Percentiles rank a stretch among this genome's conserved stretches.
Evolutionary conservation across 257 asterid genomes (phyloP).

Genomic region (Galeopsis tetrahit): DNA sequence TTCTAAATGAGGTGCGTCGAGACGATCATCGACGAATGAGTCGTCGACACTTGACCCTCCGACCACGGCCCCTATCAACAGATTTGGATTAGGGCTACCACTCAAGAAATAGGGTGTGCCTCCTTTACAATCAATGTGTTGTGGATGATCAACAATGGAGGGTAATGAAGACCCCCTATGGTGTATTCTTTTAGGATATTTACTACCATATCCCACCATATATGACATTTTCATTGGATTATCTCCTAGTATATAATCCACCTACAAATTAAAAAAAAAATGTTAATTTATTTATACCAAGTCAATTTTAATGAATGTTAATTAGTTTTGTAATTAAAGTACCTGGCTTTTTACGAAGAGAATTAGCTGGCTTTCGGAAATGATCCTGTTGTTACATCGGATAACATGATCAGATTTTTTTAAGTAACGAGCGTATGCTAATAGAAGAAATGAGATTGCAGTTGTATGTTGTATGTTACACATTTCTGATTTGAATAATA

Average conservation of each 20-base stretch:
- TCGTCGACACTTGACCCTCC: slow-evolving; percentile 48
- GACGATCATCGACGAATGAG: slow-evolving; percentile 38
- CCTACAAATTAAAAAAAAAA: slow-evolving; percentile 34
- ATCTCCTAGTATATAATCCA: slow-evolving; percentile 52
- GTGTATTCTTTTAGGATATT: slow-evolving; percentile 51
- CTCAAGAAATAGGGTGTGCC: slow-evolving; percentile 48
- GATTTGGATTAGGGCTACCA: slow-evolving; percentile 42
- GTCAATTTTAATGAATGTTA: background rate
- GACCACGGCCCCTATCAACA: slow-evolving; percentile 48
- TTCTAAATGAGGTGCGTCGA: slow-evolving; percentile 41
- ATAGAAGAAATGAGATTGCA: slow-evolving; percentile 44
- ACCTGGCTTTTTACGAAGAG: slow-evolving; percentile 44
- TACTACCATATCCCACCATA: slow-evolving; percentile 58
- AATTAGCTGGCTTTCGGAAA: slow-evolving; percentile 32
- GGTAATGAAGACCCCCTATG: slow-evolving; percentile 58
- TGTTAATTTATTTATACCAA: too few species aligned
- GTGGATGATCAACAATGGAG: slow-evolving; percentile 36
- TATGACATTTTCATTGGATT: slow-evolving; percentile 51
- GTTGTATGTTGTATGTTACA: slow-evolving; percentile 46
- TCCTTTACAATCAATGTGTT: slow-evolving; percentile 41
- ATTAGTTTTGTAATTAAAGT: background rate
- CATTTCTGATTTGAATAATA: slow-evolving; percentile 29
- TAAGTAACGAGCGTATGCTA: slow-evolving; percentile 43
- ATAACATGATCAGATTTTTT: slow-evolving; percentile 30
- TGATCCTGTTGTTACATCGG: slow-evolving; percentile 30